A percentile compares a stretch with the other conserved stretches of the same genome.
Conservation (phyloP, 306 rosid species). For the Neltuma alba region DNA sequence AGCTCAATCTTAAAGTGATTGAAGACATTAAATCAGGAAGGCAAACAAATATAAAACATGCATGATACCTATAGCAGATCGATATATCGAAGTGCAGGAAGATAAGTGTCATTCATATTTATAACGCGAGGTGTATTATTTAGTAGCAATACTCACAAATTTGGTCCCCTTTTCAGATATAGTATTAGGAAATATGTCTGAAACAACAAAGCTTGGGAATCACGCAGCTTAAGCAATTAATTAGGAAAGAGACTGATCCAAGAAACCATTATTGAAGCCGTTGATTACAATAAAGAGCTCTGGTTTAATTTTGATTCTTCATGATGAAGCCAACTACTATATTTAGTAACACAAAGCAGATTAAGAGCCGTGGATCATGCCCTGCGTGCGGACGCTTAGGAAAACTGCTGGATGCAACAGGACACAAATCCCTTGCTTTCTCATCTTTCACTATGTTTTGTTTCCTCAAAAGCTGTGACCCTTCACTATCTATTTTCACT, state of each 20-base stretch:
- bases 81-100: no score
- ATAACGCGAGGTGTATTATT: no score
- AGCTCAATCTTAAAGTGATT: no score
- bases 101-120: no score
- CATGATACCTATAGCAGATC: no score
- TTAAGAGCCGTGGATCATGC: no score
- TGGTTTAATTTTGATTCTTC: no score
- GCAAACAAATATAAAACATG: no score
- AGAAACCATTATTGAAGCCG: slow-evolving; percentile 3
- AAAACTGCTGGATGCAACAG: neutral
- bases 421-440: neutral
- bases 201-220: neutral
- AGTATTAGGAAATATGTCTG: neutral
- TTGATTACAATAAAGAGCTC: slow-evolving; percentile 6
- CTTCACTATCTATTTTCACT: neutral
- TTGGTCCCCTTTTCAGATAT: neutral
- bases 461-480: neutral
- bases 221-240: neutral
- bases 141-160: no score
- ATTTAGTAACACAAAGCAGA: neutral
- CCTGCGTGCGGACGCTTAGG: no score
- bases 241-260: neutral
- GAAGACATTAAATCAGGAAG: no score
- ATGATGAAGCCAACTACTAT: neutral
- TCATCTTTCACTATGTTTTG: slow-evolving; percentile 1